phyloP scores from a whole-genome alignment of 2,329 filamentous ascomycete genomes.

The Ophiostoma sp. region DNA sequence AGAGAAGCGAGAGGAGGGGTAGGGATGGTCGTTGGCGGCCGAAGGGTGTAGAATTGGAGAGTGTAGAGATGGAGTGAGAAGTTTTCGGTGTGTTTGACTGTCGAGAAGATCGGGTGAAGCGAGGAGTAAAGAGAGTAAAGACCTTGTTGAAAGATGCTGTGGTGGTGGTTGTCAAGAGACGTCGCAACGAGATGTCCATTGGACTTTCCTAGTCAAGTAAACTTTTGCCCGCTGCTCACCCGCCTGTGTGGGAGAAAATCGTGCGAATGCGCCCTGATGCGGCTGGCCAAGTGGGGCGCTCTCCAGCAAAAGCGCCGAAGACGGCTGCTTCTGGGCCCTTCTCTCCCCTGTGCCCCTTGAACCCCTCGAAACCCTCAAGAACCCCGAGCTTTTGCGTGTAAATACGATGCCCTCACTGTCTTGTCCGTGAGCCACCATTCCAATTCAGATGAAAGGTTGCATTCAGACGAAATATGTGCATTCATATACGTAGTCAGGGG shows the following conservation, averaged over 20 bases:
- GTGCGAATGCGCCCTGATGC: not conserved
- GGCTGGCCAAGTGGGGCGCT: conserved; percentile 10
- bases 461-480: not conserved
- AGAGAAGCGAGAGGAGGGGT: not conserved
- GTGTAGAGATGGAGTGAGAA: not conserved
- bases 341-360: not conserved
- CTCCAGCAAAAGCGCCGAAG: conserved; percentile 8
- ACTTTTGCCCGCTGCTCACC: not conserved
- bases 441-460: not conserved
- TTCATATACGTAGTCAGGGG: not conserved
- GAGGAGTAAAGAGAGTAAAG: not conserved
- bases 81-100: not conserved
- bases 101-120: not conserved
- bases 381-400: not conserved
- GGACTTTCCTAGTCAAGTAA: not conserved
- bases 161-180: not conserved
- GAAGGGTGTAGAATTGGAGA: not conserved
- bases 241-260: not conserved
- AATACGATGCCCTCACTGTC: not conserved
- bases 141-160: conserved; percentile 7
- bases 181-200: not conserved
- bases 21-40: not conserved
- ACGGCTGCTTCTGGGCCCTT: conserved; percentile 1
- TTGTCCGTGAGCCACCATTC: not conserved
- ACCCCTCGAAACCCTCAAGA: not conserved